Conservation (phyloP, 176 grass and related monocot genomes). For the Dactylis glomerata region DNA sequence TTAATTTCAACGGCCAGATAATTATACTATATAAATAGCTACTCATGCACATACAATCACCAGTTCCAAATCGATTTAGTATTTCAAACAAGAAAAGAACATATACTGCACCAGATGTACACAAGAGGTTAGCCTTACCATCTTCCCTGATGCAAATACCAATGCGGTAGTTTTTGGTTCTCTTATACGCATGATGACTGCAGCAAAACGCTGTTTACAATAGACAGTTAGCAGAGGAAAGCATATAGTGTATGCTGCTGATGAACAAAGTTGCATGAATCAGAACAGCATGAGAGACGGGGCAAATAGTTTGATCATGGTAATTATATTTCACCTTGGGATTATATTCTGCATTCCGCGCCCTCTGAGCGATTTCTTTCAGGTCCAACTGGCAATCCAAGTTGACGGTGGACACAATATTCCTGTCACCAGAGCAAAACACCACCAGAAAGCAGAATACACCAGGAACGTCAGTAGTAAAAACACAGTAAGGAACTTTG, state of each 20-base stretch:
- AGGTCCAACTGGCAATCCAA: no score
- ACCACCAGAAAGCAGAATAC: no score
- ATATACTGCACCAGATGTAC: not conserved
- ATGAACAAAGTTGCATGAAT: not conserved
- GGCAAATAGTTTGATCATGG: no score
- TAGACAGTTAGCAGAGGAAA: constrained; percentile 1
- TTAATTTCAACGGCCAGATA: not conserved
- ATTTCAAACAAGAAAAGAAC: not conserved
- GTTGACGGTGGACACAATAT: no score
- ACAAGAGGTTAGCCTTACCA: constrained; percentile 43
- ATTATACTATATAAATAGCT: not conserved
- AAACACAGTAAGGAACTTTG: no score
- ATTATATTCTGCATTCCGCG: not conserved
- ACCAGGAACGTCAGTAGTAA: no score
- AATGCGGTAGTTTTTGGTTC: constrained; percentile 76
- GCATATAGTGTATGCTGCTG: not conserved
- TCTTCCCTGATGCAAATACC: constrained; percentile 82
- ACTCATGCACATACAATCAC: not conserved
- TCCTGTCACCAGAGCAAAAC: no score
- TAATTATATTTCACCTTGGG: no score
- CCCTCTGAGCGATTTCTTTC: no score
- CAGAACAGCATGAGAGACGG: not conserved
- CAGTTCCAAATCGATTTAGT: not conserved
- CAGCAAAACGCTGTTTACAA: constrained; percentile 67
- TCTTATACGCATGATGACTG: constrained; percentile 85